These are phyloP conservation scores for Epichloe glyceriae DNA, from an alignment of 2,329 filamentous ascomycete genomes.

Conservation along the genomic window DNA sequence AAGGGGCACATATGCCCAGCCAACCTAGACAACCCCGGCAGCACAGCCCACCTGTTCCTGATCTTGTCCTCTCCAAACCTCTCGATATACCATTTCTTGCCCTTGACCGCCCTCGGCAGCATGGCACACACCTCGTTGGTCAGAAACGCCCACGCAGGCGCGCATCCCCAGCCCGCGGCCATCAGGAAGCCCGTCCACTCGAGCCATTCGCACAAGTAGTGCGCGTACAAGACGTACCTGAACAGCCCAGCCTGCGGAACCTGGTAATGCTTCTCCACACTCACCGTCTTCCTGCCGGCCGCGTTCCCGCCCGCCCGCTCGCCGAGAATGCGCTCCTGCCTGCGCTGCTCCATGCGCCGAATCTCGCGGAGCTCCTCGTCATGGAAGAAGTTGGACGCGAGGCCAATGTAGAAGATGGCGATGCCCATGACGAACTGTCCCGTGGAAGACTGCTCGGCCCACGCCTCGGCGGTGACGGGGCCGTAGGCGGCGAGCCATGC, in stretches of 20 bases:
- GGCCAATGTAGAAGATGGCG: slow-evolving; percentile 60
- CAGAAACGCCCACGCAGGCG: slow-evolving; percentile 69
- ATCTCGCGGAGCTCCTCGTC: slow-evolving; percentile 86
- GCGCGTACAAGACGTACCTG: slow-evolving; percentile 70
- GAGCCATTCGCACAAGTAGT: slow-evolving; percentile 94
- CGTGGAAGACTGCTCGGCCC: slow-evolving; percentile 27
- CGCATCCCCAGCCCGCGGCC: slow-evolving; percentile 51
- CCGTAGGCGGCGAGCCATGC: slow-evolving; percentile 77
- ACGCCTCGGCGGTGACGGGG: slow-evolving; percentile 43
- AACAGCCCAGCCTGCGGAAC: slow-evolving; percentile 79
- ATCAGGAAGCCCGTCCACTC: slow-evolving; percentile 91
- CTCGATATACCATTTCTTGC: slow-evolving; percentile 74
- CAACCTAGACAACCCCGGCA: slow-evolving; percentile 33
- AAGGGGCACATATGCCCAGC: neutral
- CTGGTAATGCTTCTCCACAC: slow-evolving; percentile 65
- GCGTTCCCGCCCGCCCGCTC: slow-evolving; percentile 24
- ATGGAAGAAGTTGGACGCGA: slow-evolving; percentile 73
- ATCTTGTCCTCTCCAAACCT: slow-evolving; percentile 80
- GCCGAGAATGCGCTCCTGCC: slow-evolving; percentile 31
- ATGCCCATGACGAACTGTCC: slow-evolving; percentile 50
- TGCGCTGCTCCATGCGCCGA: slow-evolving; percentile 51
- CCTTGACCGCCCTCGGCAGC: slow-evolving; percentile 72
- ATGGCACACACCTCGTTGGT: slow-evolving; percentile 83
- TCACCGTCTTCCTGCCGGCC: slow-evolving; percentile 1
- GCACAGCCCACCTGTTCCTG: slow-evolving; percentile 58